phyloP scores from a whole-genome alignment of 1,284 basidiomycete species.

The Sphaerobolus stellatus region DNA sequence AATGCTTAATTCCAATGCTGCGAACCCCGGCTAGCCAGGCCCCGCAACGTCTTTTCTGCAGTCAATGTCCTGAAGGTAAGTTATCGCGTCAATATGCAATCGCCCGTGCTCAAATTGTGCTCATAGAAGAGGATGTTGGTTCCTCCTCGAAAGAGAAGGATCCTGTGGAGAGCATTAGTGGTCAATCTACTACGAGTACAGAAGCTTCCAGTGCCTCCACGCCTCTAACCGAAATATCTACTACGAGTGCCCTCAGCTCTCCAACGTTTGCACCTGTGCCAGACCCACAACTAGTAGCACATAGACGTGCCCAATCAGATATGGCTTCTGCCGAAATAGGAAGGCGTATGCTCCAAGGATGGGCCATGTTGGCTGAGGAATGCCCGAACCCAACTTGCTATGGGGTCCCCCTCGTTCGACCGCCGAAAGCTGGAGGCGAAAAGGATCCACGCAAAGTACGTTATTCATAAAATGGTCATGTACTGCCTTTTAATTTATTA shows the following conservation, averaged over 20 bases:
- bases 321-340: slow-evolving; percentile 75
- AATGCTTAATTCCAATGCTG: slow-evolving; percentile 63
- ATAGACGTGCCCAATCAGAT: slow-evolving; percentile 77
- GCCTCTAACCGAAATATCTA: slow-evolving; percentile 70
- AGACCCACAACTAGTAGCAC: slow-evolving; percentile 61
- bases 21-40: slow-evolving; percentile 56
- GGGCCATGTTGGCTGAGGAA: slow-evolving; percentile 83
- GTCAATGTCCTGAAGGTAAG: background rate
- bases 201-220: slow-evolving; percentile 35
- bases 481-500: slow-evolving; percentile 8
- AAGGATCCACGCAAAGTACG: slow-evolving; percentile 65
- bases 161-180: no score
- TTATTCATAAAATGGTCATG: slow-evolving; percentile 8
- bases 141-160: no score
- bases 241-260: slow-evolving; percentile 46
- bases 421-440: slow-evolving; percentile 59
- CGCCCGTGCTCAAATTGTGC: no score
- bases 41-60: slow-evolving; percentile 26
- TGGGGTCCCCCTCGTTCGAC: slow-evolving; percentile 71
- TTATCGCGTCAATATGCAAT: no score
- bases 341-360: slow-evolving; percentile 70
- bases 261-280: slow-evolving; percentile 53
- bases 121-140: no score
- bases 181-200: background rate
- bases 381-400: slow-evolving; percentile 67